These are phyloP conservation scores for Stenocarpella maydis DNA, from an alignment of 2,329 filamentous ascomycete species.

Conservation along the genomic window DNA sequence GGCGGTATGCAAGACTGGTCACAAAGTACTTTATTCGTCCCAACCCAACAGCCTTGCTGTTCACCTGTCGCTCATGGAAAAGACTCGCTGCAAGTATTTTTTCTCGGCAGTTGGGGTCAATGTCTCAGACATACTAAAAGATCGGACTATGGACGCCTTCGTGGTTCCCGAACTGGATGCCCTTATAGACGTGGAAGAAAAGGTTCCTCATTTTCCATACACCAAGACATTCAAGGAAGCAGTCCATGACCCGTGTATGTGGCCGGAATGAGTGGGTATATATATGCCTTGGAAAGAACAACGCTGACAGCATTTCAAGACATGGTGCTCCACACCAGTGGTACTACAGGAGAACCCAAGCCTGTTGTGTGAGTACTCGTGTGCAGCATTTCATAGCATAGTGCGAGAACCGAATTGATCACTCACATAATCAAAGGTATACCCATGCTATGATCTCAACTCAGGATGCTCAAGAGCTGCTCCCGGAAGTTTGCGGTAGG, in stretches of 20 bases:
- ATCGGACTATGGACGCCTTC: not conserved
- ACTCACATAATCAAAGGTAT: not conserved
- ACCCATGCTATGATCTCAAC: conserved; percentile 20
- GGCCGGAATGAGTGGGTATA: not conserved
- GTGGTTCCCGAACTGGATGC: conserved; percentile 35
- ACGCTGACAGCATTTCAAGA: not conserved
- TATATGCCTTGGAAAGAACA: not conserved
- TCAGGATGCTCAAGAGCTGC: conserved; percentile 16
- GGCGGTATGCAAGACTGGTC: conserved; percentile 38
- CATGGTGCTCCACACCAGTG: conserved; percentile 36
- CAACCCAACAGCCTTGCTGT: conserved; percentile 36
- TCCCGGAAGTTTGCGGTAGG: not conserved
- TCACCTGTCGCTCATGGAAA: conserved; percentile 35
- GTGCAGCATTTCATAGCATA: not conserved
- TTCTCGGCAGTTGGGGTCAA: conserved; percentile 33
- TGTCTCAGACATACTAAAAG: conserved; percentile 34
- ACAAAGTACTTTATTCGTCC: conserved; percentile 37
- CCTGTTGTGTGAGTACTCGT: conserved; percentile 24
- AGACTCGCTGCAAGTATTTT: conserved; percentile 35
- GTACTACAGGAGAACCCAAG: conserved; percentile 38
- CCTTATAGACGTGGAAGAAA: conserved; percentile 23
- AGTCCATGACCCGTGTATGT: conserved; percentile 28
- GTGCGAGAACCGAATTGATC: rapidly evolving
- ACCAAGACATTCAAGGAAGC: conserved; percentile 36
- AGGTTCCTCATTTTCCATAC: conserved; percentile 35